These are phyloP conservation scores for Hypericum perforatum DNA, from an alignment of 345 rosid genomes.

Conservation along the genomic window DNA sequence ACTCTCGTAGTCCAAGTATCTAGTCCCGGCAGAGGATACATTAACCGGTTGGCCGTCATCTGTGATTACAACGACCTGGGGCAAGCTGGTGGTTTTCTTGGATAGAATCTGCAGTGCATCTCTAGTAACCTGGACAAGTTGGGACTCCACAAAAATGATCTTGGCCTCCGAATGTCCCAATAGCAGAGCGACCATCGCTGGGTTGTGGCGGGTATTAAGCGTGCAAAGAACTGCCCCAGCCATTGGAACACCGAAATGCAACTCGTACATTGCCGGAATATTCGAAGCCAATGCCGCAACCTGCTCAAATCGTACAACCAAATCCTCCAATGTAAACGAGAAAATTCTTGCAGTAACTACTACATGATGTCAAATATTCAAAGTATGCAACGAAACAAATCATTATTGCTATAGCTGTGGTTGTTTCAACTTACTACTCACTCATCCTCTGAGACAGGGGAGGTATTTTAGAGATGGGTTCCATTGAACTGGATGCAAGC, in stretches of 20 bases:
- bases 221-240: constrained; percentile 55
- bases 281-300: constrained; percentile 53
- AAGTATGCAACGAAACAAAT: too few relatives aligned
- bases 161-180: constrained; percentile 52
- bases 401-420: too few relatives aligned
- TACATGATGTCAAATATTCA: too few relatives aligned
- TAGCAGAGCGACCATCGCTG: constrained; percentile 33
- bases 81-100: constrained; percentile 24
- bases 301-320: constrained; percentile 22
- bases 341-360: neutral
- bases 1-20: constrained; percentile 31
- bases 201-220: constrained; percentile 45
- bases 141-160: constrained; percentile 40
- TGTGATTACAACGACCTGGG: constrained; percentile 30
- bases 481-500: too few relatives aligned
- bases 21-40: constrained; percentile 8
- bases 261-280: constrained; percentile 51
- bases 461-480: too few relatives aligned
- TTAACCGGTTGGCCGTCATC: constrained; percentile 16
- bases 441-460: too few relatives aligned
- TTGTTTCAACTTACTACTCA: too few relatives aligned
- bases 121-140: constrained; percentile 28
- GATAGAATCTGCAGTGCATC: constrained; percentile 42
- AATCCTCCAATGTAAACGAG: neutral
- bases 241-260: constrained; percentile 65